Evolutionary conservation across 164 flowering plant species (phyloP).

Genomic region (Stephania cephalantha): DNA sequence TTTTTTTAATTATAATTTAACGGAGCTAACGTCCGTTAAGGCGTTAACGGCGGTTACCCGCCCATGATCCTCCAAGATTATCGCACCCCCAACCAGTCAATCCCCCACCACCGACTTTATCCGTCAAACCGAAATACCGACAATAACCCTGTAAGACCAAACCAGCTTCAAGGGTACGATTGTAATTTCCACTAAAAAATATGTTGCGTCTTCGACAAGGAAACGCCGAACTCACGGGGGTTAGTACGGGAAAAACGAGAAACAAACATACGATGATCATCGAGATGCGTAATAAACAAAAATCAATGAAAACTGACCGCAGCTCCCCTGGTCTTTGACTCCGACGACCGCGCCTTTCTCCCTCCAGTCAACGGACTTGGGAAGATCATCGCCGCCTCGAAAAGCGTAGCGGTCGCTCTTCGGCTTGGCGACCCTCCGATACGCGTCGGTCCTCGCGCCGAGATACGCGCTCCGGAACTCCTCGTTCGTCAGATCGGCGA

Average conservation of each 20-base stretch:
- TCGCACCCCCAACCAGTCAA: background rate
- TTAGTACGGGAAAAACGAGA: background rate
- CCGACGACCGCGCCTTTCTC: constrained; percentile 60
- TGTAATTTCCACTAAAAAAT: background rate
- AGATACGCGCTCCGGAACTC: constrained; percentile 56
- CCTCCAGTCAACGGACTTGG: constrained; percentile 87
- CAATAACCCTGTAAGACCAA: background rate
- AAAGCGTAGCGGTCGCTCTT: constrained; percentile 43
- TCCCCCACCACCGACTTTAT: background rate
- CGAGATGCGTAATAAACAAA: background rate
- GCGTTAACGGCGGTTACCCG: background rate
- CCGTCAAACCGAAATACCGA: background rate
- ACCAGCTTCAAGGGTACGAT: background rate
- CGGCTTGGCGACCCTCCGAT: constrained; percentile 19
- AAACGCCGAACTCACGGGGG: background rate
- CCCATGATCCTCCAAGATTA: background rate
- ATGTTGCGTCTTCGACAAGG: background rate
- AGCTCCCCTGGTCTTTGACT: constrained; percentile 83
- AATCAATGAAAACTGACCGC: constrained; percentile 44
- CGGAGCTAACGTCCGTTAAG: background rate
- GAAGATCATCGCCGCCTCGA: constrained; percentile 54
- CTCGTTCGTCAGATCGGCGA: constrained; percentile 78
- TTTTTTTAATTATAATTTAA: no score
- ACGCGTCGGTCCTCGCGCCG: constrained; percentile 44
- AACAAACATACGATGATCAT: background rate